phyloP scores from a whole-genome alignment of 257 asterid species.

The Rubia yunnanensis region DNA sequence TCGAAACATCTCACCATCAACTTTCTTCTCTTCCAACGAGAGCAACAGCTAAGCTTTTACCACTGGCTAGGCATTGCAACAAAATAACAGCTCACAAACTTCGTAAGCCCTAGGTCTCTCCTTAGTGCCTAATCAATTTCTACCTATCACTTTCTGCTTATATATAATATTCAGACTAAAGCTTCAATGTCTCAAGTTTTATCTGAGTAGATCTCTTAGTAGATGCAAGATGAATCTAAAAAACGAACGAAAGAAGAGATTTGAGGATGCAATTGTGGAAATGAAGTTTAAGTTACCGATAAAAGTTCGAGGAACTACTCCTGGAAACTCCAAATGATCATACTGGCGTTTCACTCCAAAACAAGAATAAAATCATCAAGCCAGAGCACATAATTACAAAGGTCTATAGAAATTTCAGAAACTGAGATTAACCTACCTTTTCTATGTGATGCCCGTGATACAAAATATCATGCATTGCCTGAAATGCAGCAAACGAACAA shows the following conservation, averaged over 20 bases:
- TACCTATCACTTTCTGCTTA: not conserved
- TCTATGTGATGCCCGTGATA: slow-evolving; percentile 59
- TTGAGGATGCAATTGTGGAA: no score
- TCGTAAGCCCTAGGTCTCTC: not conserved
- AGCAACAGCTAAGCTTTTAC: not conserved
- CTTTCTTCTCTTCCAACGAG: not conserved
- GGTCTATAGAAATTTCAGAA: not conserved
- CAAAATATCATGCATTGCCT: slow-evolving; percentile 95
- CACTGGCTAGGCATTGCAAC: not conserved
- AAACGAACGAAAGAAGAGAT: no score
- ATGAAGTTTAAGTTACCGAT: slow-evolving; percentile 38
- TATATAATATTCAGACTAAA: not conserved
- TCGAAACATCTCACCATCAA: no score
- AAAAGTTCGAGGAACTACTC: slow-evolving; percentile 97
- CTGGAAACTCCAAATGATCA: slow-evolving; percentile 95
- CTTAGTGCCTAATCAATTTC: not conserved
- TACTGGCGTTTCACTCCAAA: slow-evolving; percentile 35
- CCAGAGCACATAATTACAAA: not conserved
- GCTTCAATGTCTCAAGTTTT: not conserved
- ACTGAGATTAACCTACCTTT: slow-evolving; percentile 59
- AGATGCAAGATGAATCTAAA: not conserved
- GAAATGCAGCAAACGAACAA: slow-evolving; percentile 11
- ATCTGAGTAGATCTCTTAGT: not conserved
- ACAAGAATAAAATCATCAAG: not conserved
- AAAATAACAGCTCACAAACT: not conserved